Evolutionary conservation across 495 filamentous ascomycete genomes (phyloP).

Genomic region (Podospora comata): DNA sequence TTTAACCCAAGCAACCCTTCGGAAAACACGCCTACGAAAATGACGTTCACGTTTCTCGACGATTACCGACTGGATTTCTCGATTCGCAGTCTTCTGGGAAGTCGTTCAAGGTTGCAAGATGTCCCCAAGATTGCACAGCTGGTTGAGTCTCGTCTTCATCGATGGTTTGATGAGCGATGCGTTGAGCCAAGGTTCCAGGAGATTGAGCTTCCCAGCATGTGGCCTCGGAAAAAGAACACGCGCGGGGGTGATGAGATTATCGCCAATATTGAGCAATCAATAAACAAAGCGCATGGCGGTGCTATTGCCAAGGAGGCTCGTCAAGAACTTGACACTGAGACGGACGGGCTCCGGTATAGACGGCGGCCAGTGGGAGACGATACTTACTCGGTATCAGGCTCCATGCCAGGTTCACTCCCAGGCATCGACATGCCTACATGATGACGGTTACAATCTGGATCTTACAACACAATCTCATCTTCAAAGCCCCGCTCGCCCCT

Average conservation of each 20-base stretch:
- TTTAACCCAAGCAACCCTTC: constrained; percentile 70
- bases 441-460: background rate
- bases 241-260: constrained; percentile 57
- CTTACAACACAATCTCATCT: background rate
- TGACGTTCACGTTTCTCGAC: constrained; percentile 91
- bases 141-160: constrained; percentile 83
- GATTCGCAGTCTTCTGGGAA: constrained; percentile 87
- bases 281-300: constrained; percentile 47
- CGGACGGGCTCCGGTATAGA: constrained; percentile 38
- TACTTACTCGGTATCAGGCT: constrained; percentile 33
- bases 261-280: constrained; percentile 39
- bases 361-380: constrained; percentile 36
- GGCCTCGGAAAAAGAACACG: constrained; percentile 86
- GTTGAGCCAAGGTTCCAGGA: constrained; percentile 96
- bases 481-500: background rate
- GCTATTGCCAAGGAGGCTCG: constrained; percentile 47
- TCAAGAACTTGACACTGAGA: constrained; percentile 48
- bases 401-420: constrained; percentile 36
- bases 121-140: constrained; percentile 97
- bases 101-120: constrained; percentile 84
- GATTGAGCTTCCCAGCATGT: constrained; percentile 86
- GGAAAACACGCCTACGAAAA: constrained; percentile 64
- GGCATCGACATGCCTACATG: constrained; percentile 25
- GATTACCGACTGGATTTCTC: constrained; percentile 93
- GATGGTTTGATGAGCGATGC: constrained; percentile 95